phyloP scores from a whole-genome alignment of 495 filamentous ascomycete genomes.

The Penicillium macrosclerotiorum region DNA sequence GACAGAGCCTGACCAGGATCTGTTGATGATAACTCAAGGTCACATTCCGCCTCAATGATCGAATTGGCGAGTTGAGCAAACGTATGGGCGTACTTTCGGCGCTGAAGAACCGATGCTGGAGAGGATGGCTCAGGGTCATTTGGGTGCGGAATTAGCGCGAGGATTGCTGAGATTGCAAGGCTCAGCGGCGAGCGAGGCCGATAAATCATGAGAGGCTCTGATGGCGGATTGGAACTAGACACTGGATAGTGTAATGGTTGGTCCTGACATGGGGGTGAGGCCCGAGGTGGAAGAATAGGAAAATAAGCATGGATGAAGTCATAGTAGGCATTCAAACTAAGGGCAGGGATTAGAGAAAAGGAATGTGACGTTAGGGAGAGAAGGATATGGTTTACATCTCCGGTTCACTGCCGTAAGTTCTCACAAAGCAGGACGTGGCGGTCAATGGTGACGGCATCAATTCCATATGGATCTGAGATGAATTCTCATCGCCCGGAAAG shows the following conservation, averaged over 20 bases:
- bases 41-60: constrained; percentile 55
- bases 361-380: too few relatives aligned
- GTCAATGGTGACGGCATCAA: constrained; percentile 32
- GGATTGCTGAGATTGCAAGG: constrained; percentile 53
- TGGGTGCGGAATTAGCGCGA: constrained; percentile 55
- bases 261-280: constrained; percentile 40
- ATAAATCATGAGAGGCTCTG: constrained; percentile 40
- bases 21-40: constrained; percentile 52
- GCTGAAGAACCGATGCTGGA: constrained; percentile 42
- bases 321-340: constrained; percentile 59
- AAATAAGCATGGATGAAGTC: constrained; percentile 59
- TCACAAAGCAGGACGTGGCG: constrained; percentile 29
- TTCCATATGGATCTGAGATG: constrained; percentile 31
- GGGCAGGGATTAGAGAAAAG: constrained; percentile 9
- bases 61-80: constrained; percentile 54
- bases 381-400: constrained; percentile 34
- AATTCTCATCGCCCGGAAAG: constrained; percentile 25
- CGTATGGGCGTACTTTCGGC: constrained; percentile 53
- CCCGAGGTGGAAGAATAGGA: constrained; percentile 55
- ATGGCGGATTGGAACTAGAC: constrained; percentile 41
- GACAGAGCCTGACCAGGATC: constrained; percentile 53
- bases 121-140: constrained; percentile 47
- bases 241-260: constrained; percentile 43
- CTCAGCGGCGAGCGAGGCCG: constrained; percentile 53
- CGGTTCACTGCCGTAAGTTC: constrained; percentile 41